Base-by-base conservation (phyloP, 345 rosid species). In the Salix brachista region DNA sequence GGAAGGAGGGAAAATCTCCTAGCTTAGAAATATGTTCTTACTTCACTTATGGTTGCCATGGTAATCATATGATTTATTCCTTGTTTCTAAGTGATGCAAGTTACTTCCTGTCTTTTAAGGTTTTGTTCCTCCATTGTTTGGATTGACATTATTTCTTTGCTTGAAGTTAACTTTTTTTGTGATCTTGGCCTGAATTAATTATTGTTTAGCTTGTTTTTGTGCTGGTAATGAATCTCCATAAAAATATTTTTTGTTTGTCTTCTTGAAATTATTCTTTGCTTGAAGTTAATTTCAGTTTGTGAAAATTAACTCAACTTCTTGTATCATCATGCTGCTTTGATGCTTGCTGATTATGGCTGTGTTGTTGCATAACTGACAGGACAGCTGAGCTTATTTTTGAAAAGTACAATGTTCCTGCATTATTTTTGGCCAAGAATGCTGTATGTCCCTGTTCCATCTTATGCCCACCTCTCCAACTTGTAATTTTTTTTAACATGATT, bases 401-500 rank as follows among this genome's bases (percentile, higher is more conserved):
- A 83, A 94, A 94, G 82, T 96, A 94, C 88, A 88, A 86, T 79
- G 94, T 91, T 80, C 98, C 99, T 71, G 97, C 98, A 25, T 81
- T 96, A 77, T 96, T 96, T 87, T 83, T 94, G 92, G 94, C 99
- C 77, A 96, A 96, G 87, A 96, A 96, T 77, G 98, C 98, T 81
- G 99, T 94, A 92, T 76, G 87, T 41, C 73, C 80, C 82, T 70
- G 28, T 64, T 72, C 65, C 76, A 18, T 81, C 52, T 37, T 77
- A 10, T 65, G 23, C 67, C 73, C 19, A 3, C 28, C 32, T 67
- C 62, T 76, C 28, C 67, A 41, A 64, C 8, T 65, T 71, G 71
- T 36, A 23, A n/a, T 80, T 41, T 39, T 50, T 17, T 67, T 72
- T 18, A 67, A 48, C 34, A 14, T 17, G 42, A 68, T 48, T 61